Percentiles rank a stretch among this genome's conserved stretches.
phyloP scores from a whole-genome alignment of 768 basidiomycete genomes.

The Leccinum obscurum region DNA sequence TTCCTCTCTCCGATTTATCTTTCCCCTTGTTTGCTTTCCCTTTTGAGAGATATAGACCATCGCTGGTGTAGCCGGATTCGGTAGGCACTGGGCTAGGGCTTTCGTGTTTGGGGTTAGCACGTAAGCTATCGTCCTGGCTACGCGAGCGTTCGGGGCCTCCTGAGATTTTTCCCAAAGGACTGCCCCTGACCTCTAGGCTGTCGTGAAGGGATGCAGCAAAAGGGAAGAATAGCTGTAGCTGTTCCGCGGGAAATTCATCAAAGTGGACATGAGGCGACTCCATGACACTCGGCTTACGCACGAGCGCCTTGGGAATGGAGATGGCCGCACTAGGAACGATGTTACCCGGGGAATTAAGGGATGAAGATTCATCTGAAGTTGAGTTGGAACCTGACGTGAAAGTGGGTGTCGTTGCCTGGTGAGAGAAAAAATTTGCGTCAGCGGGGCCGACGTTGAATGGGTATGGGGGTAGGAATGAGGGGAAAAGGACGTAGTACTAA shows the following conservation, averaged over 20 bases:
- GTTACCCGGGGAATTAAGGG: constrained; percentile 29
- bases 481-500: constrained; percentile 19
- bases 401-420: constrained; percentile 31
- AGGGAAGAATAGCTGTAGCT: constrained; percentile 29
- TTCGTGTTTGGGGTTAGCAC: constrained; percentile 8
- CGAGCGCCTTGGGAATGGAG: constrained; percentile 22
- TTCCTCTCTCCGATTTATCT: constrained; percentile 23
- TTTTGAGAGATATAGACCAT: constrained; percentile 34
- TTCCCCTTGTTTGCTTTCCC: constrained; percentile 19
- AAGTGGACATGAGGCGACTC: constrained; percentile 34
- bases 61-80: constrained; percentile 31
- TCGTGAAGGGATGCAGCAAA: constrained; percentile 15
- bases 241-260: constrained; percentile 32
- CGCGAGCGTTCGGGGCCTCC: constrained; percentile 16
- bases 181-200: not conserved
- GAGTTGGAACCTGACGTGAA: constrained; percentile 43
- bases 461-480: not conserved
- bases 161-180: constrained; percentile 2
- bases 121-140: constrained; percentile 27
- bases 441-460: constrained; percentile 1
- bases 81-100: constrained; percentile 17
- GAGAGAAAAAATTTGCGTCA: constrained; percentile 13
- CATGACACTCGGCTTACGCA: constrained; percentile 29
- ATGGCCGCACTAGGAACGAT: constrained; percentile 17
- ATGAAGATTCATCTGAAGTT: constrained; percentile 43